Conservation (phyloP, 768 basidiomycete species). For the Russula earlei region DNA sequence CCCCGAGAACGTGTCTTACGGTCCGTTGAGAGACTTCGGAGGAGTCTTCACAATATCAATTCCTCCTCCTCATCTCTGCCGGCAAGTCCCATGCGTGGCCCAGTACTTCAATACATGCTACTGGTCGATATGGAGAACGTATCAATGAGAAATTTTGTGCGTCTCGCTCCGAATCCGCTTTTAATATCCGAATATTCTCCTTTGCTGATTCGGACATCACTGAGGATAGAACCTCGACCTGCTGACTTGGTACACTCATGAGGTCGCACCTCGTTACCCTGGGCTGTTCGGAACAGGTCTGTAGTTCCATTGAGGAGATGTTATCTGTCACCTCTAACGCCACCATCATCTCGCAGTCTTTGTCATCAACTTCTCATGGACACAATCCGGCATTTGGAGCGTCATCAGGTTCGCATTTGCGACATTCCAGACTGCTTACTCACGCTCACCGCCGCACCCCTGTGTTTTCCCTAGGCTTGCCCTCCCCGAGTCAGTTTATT, state of each 20-base stretch:
- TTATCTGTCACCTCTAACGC: constrained; percentile 16
- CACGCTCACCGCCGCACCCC: neutral
- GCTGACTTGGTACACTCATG: constrained; percentile 53
- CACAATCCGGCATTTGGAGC: constrained; percentile 59
- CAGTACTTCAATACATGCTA: constrained; percentile 56
- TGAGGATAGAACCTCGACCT: constrained; percentile 46
- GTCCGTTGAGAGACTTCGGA: constrained; percentile 43
- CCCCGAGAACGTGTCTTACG: constrained; percentile 34
- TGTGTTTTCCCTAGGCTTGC: constrained; percentile 37
- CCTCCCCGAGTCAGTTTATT: constrained; percentile 49
- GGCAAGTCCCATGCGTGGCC: constrained; percentile 21
- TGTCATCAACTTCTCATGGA: constrained; percentile 66
- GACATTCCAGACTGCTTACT: neutral
- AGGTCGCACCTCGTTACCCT: constrained; percentile 62
- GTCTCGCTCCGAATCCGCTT: constrained; percentile 22
- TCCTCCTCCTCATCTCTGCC: constrained; percentile 21
- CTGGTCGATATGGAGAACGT: constrained; percentile 54
- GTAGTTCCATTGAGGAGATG: constrained; percentile 14
- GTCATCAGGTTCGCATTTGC: constrained; percentile 41
- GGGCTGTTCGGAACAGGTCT: constrained; percentile 68
- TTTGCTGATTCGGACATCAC: constrained; percentile 10
- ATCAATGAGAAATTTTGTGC: constrained; percentile 48
- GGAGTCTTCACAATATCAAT: constrained; percentile 45
- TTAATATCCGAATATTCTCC: constrained; percentile 15
- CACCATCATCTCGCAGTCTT: constrained; percentile 39